A percentile compares a stretch with the other conserved stretches of the same genome.
These are phyloP conservation scores for Podila clonocystis DNA, from an alignment of 192 early-diverging fungal species.

Conservation along the genomic window DNA sequence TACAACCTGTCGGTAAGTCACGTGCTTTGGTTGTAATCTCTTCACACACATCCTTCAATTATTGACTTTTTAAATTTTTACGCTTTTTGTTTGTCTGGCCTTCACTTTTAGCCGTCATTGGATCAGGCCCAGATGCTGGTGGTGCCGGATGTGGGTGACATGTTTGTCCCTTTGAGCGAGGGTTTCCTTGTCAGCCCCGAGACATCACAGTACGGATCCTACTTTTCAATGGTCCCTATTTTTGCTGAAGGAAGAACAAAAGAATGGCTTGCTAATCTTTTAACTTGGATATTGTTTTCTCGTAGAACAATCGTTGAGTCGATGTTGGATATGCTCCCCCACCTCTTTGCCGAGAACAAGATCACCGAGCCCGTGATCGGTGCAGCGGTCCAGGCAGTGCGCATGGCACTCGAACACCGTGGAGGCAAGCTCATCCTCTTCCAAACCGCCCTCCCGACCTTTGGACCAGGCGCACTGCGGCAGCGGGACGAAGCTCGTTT, in stretches of 20 bases:
- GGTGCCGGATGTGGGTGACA: constrained; percentile 89
- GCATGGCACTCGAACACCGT: constrained; percentile 73
- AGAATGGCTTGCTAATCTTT: neutral
- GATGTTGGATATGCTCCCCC: constrained; percentile 83
- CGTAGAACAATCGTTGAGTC: constrained; percentile 77
- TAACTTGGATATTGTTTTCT: neutral
- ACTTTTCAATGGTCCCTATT: neutral
- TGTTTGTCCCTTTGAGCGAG: constrained; percentile 93
- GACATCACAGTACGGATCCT: constrained; percentile 68
- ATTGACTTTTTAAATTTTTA: neutral
- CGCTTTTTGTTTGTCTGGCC: neutral
- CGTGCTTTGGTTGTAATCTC: neutral
- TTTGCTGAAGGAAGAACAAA: no score
- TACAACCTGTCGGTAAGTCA: constrained; percentile 85
- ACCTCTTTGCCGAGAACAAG: constrained; percentile 84
- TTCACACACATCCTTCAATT: neutral
- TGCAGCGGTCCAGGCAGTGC: constrained; percentile 79
- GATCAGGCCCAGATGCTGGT: constrained; percentile 96
- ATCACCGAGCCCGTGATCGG: constrained; percentile 81
- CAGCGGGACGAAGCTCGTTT: constrained; percentile 90
- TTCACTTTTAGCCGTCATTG: constrained; percentile 63
- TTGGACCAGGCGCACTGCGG: constrained; percentile 87
- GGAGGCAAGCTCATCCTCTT: constrained; percentile 94
- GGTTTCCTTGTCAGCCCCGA: constrained; percentile 91
- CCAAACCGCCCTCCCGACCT: constrained; percentile 86